Conservation (phyloP, 2,329 filamentous ascomycete genomes). For the Colletotrichum tanaceti region DNA sequence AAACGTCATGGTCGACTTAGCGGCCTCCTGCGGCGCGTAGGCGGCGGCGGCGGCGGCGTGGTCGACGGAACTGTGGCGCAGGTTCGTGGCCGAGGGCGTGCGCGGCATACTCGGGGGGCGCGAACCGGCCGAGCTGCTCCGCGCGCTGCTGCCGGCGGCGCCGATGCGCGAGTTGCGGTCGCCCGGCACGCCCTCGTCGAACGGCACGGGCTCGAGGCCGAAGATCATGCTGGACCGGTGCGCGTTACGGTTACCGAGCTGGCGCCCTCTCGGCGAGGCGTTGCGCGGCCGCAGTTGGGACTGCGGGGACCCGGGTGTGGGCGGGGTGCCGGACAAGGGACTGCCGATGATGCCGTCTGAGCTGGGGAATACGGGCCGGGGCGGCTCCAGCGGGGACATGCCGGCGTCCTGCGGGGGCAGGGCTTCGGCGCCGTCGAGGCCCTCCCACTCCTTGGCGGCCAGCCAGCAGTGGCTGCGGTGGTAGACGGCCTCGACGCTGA, state of each 20-base stretch:
- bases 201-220: conserved; percentile 54
- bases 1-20: conserved; percentile 56
- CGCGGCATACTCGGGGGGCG: conserved; percentile 42
- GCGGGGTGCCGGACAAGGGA: conserved; percentile 45
- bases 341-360: conserved; percentile 46
- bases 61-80: conserved; percentile 43
- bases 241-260: conserved; percentile 46
- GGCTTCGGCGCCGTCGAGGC: conserved; percentile 46
- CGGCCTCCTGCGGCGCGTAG: conserved; percentile 34
- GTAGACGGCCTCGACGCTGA: conserved; percentile 71
- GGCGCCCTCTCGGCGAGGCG: conserved; percentile 51
- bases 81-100: conserved; percentile 52
- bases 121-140: conserved; percentile 43
- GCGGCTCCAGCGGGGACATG: conserved; percentile 55
- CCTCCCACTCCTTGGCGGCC: conserved; percentile 63
- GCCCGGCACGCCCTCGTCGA: conserved; percentile 38
- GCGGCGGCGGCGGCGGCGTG: conserved; percentile 1
- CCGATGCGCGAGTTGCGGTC: conserved; percentile 38
- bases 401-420: conserved; percentile 47
- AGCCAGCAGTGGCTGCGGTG: conserved; percentile 69
- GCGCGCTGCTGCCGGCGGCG: conserved; percentile 44
- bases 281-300: conserved; percentile 53
- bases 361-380: conserved; percentile 51
- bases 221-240: conserved; percentile 58
- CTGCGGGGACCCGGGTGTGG: conserved; percentile 47